A percentile compares a stretch with the other conserved stretches of the same genome.
Conservation (phyloP, 306 rosid species). For the Spatholobus suberectus region DNA sequence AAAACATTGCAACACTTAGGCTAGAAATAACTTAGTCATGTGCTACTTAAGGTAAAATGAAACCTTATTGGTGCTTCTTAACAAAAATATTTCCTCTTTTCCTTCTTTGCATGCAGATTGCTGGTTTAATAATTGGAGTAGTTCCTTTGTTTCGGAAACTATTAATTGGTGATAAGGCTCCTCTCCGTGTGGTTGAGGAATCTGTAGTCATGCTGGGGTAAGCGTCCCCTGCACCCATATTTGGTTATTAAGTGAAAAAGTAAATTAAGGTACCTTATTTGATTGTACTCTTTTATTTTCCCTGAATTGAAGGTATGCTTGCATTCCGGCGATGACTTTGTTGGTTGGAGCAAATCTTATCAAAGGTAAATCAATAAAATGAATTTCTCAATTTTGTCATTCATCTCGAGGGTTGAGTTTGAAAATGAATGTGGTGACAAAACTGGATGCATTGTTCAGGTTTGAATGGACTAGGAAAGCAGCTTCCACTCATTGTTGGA, state of each 20-base stretch:
- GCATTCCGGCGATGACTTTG: constrained; percentile 52
- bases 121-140: constrained; percentile 50
- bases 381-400: background rate
- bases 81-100: background rate
- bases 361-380: constrained; percentile 35
- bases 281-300: background rate
- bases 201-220: constrained; percentile 55
- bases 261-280: background rate
- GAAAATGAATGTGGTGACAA: background rate
- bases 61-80: background rate
- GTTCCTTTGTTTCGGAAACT: constrained; percentile 41
- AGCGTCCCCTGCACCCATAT: background rate
- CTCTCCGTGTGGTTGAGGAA: constrained; percentile 45
- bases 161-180: constrained; percentile 43
- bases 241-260: background rate
- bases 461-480: constrained; percentile 36
- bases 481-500: constrained; percentile 29
- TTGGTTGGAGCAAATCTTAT: constrained; percentile 57
- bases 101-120: constrained; percentile 36
- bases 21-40: background rate
- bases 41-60: background rate
- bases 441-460: constrained; percentile 27
- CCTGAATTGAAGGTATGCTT: constrained; percentile 40
- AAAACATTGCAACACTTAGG: background rate
- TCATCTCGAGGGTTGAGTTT: background rate